Evolutionary conservation across 768 basidiomycete genomes (phyloP), one percentile per base, ranked within the genome.

Genomic region (Candolleomyces aberdarensis): DNA sequence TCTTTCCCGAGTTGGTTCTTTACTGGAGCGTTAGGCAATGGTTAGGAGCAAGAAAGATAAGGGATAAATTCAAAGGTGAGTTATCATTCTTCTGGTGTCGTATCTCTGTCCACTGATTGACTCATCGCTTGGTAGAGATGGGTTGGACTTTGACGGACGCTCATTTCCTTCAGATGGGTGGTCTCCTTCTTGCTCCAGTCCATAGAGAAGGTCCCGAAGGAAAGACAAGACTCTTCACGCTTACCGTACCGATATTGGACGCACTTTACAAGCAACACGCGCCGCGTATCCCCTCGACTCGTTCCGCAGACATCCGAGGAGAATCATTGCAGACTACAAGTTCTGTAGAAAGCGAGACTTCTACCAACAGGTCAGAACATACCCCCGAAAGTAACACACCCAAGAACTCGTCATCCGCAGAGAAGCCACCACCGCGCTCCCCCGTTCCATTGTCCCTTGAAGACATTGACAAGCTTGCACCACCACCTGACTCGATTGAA

Each of bases 151-250:
- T 61, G 29, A 51, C 60, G 0, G 54, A 61, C 48, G 60, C 46
- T 13, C 60, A 61, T 55, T 61, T 61, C 43, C 41, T 61, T 7
- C 60, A 61, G 36, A 61, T 61, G 60, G 60, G 60, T 0, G 60
- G 60, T 55, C 15, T 55, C 14, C 53, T 55, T 11, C 53, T 55
- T 1, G 36, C 14, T 6, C 40, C 53, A 17, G 39, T 41, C 8
- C 14, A 32, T 15, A 31, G 40, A 40, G 39, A 55, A 11, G 53
- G 53, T 2, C 53, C 53, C 2, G 32, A 55, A 13, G 53, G 53
- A 20, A 55, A 55, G 20, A 31, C 53, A 3, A 55, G 53, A 32
- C n/a, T 55, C 15, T 55, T 31, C 31, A 55, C 53, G 7, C 53
- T 55, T 17, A 55, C 53, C 32, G 17, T 55, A 17, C 53, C 53